Evolutionary conservation across 306 rosid genomes (phyloP), one percentile per base, ranked within the genome.

Genomic region (Vicia sativa): DNA sequence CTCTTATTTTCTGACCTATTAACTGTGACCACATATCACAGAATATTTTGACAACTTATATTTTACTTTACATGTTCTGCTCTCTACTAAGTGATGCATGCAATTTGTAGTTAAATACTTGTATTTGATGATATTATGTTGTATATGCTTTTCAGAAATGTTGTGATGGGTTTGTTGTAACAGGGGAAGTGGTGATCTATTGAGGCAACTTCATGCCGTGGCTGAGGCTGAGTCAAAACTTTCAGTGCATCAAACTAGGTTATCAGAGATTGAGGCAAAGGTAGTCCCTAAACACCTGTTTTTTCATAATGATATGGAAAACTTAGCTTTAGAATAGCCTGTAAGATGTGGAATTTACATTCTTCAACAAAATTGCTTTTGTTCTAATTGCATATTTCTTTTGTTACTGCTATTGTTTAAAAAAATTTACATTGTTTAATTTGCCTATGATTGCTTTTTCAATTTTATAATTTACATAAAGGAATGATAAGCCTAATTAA

Each of bases 141-240:
- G 26, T 58, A 38, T 70, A 42, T 60, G 68, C 56, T 65, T 71
- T 57, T 77, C 5, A 34, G 53, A 28, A 63, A 43, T 62, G 21
- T 62, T 84, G 68, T 85, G 63, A 48, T 5, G 34, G 10, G 19
- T 66, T 52, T 66, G 50, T 48, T 66, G 62, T 49, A 60, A 72
- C 84, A 93, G 98, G 83, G 95, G 95, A 45, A 87, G 97, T 26
- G 98, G 97, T 59, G 89, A 86, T 72, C 82, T 93, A 68, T 76
- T 93, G 81, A 84, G 86, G 77, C 89, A 83, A 74, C 97, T 90
- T 74, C 91, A 90, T 61, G 85, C 77, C 75, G 78, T 93, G 82
- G 89, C 87, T 5, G 95, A 86, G 76, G 89, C 96, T 55, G 95
- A 90, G 72, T 68, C 79, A 52, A 77, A 85, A 65, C 90, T 90